These are phyloP conservation scores for Tetratostichococcus sp. DNA, from an alignment of 139 green algal species.

Conservation along the genomic window DNA sequence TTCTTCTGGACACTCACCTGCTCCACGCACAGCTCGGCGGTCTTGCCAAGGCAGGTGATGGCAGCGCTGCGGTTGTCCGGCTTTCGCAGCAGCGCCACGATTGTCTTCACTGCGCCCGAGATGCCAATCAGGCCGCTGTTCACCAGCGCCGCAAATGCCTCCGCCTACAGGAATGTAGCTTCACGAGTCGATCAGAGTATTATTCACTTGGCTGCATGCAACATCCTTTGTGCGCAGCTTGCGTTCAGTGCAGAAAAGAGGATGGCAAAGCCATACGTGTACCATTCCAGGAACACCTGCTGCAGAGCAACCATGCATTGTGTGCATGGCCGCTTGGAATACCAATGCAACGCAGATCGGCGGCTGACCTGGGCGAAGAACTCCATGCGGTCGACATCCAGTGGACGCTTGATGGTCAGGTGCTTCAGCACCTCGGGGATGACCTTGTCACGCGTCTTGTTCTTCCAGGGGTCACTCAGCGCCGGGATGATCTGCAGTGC, in stretches of 20 bases:
- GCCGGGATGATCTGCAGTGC: conserved; percentile 13
- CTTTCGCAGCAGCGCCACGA: conserved; percentile 51
- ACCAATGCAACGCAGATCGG: neutral
- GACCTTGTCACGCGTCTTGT: conserved; percentile 35
- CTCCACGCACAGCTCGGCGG: conserved; percentile 51
- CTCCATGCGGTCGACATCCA: conserved; percentile 30
- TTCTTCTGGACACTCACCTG: too few species aligned
- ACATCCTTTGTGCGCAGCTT: too few species aligned
- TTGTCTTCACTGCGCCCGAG: conserved; percentile 48
- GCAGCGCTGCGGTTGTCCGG: conserved; percentile 49
- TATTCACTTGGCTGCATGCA: too few species aligned
- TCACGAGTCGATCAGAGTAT: too few species aligned
- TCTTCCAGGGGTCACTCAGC: conserved; percentile 19
- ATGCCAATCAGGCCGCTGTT: conserved; percentile 40
- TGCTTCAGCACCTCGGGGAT: conserved; percentile 53
- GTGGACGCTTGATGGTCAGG: conserved; percentile 45
- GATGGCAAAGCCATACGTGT: too few species aligned
- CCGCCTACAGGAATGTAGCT: conserved; percentile 40
- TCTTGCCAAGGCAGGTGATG: conserved; percentile 73
- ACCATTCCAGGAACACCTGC: too few species aligned
- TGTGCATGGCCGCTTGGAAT: too few species aligned
- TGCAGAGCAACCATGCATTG: too few species aligned
- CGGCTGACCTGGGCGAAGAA: conserved; percentile 46
- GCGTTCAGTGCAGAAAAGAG: too few species aligned
- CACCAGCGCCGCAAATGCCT: conserved; percentile 57